These are phyloP conservation scores for Corrigiola litoralis DNA, from an alignment of 179 eudicot genomes.

Conservation along the genomic window DNA sequence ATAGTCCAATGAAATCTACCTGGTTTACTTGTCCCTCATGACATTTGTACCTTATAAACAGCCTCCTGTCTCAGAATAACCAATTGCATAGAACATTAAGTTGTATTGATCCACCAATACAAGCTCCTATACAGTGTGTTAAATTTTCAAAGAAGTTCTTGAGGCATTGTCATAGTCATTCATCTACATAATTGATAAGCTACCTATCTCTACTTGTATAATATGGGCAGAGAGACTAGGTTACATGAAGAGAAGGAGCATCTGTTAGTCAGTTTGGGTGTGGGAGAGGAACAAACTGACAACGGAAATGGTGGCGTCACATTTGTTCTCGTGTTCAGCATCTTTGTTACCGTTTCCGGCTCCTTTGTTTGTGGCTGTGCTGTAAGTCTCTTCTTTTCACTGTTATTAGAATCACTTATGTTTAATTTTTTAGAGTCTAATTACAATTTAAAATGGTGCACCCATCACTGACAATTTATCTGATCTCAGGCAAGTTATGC, in stretches of 20 bases:
- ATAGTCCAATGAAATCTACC: no score
- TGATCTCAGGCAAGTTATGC: no score
- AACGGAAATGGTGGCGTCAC: neutral
- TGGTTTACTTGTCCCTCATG: no score
- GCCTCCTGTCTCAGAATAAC: no score
- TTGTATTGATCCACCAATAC: no score
- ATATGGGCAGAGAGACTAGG: neutral
- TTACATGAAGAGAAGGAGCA: neutral
- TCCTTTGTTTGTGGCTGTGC: conserved; percentile 39
- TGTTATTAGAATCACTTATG: neutral
- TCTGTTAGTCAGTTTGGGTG: neutral
- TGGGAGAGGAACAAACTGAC: neutral
- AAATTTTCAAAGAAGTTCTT: no score
- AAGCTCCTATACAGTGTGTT: no score
- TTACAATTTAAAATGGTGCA: neutral
- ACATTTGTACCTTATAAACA: no score
- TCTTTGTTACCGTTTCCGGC: conserved; percentile 31
- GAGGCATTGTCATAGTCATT: no score
- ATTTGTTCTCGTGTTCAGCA: conserved; percentile 19
- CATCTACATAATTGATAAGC: neutral
- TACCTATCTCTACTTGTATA: neutral
- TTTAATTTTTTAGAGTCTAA: neutral
- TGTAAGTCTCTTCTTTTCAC: conserved; percentile 21
- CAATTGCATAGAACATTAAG: no score
- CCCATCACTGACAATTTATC: no score